Conservation (phyloP, 2,329 filamentous ascomycete species). For the Nigrospora oryzae region DNA sequence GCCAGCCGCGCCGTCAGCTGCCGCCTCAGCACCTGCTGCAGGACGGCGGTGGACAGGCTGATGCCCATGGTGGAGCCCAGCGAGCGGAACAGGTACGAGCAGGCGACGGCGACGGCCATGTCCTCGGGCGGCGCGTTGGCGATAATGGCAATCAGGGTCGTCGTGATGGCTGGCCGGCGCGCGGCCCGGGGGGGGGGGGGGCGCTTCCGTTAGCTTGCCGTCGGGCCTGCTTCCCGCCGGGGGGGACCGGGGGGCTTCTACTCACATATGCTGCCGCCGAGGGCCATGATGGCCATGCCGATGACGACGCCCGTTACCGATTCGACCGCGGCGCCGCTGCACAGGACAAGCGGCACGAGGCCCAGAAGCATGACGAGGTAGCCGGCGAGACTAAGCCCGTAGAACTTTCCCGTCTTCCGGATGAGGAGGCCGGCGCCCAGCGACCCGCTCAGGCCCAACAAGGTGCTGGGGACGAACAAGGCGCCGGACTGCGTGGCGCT, state of each 20-base stretch:
- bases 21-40: slow-evolving; percentile 59
- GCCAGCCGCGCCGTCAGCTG: slow-evolving; percentile 45
- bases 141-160: slow-evolving; percentile 62
- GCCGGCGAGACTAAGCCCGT: slow-evolving; percentile 53
- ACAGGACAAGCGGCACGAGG: slow-evolving; percentile 46
- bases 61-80: slow-evolving; percentile 70
- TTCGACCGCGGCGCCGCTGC: slow-evolving; percentile 41
- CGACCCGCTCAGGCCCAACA: slow-evolving; percentile 54
- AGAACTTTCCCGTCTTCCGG: slow-evolving; percentile 63
- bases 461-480: slow-evolving; percentile 57
- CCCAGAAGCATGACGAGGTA: slow-evolving; percentile 47
- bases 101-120: slow-evolving; percentile 68
- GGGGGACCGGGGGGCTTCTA: neutral
- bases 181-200: neutral
- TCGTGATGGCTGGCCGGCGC: slow-evolving; percentile 61
- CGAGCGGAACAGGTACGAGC: slow-evolving; percentile 73
- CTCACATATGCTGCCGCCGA: slow-evolving; percentile 29
- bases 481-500: slow-evolving; percentile 57
- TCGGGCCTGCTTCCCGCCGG: neutral
- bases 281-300: slow-evolving; percentile 42
- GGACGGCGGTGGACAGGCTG: slow-evolving; percentile 60
- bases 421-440: slow-evolving; percentile 59
- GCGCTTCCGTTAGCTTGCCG: slow-evolving; percentile 26
- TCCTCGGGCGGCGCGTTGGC: slow-evolving; percentile 60
- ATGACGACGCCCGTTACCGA: slow-evolving; percentile 44